These are phyloP conservation scores for Fomitopsis pulvina DNA, from an alignment of 768 basidiomycete species.

Conservation along the genomic window DNA sequence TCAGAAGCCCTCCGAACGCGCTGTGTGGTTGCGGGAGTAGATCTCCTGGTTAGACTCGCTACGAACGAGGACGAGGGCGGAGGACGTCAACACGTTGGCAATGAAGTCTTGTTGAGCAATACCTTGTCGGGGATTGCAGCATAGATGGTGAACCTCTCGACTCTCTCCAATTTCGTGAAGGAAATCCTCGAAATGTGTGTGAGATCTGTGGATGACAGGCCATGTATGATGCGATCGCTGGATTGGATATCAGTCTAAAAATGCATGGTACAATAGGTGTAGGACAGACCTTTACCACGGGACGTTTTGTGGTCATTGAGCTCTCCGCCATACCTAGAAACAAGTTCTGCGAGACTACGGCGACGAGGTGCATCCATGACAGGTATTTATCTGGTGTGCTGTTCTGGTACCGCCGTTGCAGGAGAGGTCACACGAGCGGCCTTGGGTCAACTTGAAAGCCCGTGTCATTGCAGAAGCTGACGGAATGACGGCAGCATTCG, in stretches of 20 bases:
- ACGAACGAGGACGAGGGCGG: neutral
- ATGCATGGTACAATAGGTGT: neutral
- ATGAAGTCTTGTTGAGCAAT: neutral
- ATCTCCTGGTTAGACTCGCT: neutral
- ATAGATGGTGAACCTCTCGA: conserved; percentile 1
- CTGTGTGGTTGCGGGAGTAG: neutral
- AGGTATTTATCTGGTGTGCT: neutral
- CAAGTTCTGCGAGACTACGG: neutral
- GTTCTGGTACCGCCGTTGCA: neutral
- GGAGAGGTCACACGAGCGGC: conserved; percentile 15
- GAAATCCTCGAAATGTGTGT: conserved; percentile 12
- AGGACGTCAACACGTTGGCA: neutral
- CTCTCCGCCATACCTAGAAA: neutral
- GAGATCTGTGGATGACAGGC: conserved; percentile 6
- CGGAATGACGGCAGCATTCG: conserved; percentile 13
- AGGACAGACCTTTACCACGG: conserved; percentile 10
- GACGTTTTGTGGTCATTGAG: conserved; percentile 6
- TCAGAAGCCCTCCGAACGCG: neutral
- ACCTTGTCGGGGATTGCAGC: conserved; percentile 8
- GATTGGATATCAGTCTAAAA: neutral
- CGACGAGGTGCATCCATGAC: neutral
- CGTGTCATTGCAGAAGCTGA: conserved; percentile 15
- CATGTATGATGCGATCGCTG: conserved; percentile 14
- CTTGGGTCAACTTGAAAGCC: conserved; percentile 7
- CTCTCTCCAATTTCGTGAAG: conserved; percentile 6